phyloP scores from a whole-genome alignment of 257 asterid genomes.

The Jacaranda copaia region DNA sequence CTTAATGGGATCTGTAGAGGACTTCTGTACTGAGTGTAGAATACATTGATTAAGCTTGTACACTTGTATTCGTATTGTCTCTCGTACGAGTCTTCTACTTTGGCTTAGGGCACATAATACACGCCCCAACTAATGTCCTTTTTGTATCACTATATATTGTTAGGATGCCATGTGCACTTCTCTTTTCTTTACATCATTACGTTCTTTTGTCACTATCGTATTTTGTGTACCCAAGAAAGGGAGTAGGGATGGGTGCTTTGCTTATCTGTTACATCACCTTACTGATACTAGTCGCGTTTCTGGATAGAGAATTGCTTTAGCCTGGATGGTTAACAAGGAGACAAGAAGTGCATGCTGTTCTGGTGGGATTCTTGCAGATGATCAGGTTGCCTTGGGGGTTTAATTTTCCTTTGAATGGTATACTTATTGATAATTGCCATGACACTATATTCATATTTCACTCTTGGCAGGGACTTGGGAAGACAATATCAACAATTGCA shows the following conservation, averaged over 20 bases:
- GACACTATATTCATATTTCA: conserved; percentile 25
- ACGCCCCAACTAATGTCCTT: neutral
- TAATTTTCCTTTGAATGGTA: conserved; percentile 25
- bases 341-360: conserved; percentile 80
- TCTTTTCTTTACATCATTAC: conserved; percentile 11
- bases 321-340: conserved; percentile 98
- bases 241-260: neutral
- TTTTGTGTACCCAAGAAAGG: neutral
- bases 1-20: neutral
- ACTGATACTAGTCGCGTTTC: conserved; percentile 38
- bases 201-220: neutral
- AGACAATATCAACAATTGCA: conserved; percentile 94
- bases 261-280: neutral
- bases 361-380: conserved; percentile 99
- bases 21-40: neutral
- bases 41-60: neutral
- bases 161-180: neutral
- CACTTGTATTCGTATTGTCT: conserved; percentile 17
- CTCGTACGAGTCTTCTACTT: neutral
- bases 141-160: conserved; percentile 7
- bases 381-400: conserved; percentile 69
- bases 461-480: conserved; percentile 90
- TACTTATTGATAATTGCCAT: conserved; percentile 24
- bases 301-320: conserved; percentile 86
- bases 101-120: neutral